Percentiles rank a stretch among this genome's conserved stretches.
phyloP scores from a whole-genome alignment of 805 yeast species.

The Wickerhamiella dianesei region DNA sequence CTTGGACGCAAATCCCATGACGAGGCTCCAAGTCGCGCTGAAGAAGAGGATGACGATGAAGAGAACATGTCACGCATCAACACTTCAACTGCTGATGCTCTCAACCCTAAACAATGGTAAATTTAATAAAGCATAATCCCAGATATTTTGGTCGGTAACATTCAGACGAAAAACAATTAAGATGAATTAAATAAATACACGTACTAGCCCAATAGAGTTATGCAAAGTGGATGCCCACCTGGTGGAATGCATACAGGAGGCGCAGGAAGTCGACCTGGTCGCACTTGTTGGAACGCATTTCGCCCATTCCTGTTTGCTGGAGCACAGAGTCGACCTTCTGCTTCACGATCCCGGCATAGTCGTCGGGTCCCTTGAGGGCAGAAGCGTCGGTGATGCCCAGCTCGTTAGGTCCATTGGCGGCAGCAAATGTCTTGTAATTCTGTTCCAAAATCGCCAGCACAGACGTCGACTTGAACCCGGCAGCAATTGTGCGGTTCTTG shows the following conservation, averaged over 20 bases:
- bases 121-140: too few relatives aligned
- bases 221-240: conserved; percentile 94
- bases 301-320: conserved; percentile 64
- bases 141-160: too few relatives aligned
- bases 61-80: not conserved
- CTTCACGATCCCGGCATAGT: conserved; percentile 39
- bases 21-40: not conserved
- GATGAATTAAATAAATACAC: too few relatives aligned
- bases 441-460: conserved; percentile 71
- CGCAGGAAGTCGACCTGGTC: conserved; percentile 85
- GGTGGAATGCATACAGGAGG: conserved; percentile 83
- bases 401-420: conserved; percentile 37
- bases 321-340: conserved; percentile 61
- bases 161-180: too few relatives aligned
- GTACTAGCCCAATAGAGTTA: too few relatives aligned
- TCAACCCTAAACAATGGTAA: not conserved
- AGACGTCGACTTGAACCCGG: conserved; percentile 77
- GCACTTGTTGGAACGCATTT: conserved; percentile 82
- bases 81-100: not conserved
- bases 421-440: conserved; percentile 70
- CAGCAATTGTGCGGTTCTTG: conserved; percentile 82
- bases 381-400: conserved; percentile 21
- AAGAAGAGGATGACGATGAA: not conserved
- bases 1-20: not conserved
- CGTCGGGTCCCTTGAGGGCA: conserved; percentile 12